phyloP scores from a whole-genome alignment of 2,329 filamentous ascomycete genomes.

The Phyllosticta citrichinensis region DNA sequence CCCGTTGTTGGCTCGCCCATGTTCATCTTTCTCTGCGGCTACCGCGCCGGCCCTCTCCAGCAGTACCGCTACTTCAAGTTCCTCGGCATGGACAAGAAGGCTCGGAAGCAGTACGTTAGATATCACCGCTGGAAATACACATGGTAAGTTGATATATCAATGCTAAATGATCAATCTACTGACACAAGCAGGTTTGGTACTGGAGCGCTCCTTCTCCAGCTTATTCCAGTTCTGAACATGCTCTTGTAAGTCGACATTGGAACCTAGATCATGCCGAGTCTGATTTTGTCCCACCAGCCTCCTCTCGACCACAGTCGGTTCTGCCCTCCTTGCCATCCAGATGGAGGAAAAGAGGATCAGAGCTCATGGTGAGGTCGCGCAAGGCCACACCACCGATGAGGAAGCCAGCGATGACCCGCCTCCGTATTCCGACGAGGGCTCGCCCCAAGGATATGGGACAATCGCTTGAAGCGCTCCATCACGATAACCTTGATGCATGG shows the following conservation, averaged over 20 bases:
- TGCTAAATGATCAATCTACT: not conserved
- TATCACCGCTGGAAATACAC: constrained; percentile 71
- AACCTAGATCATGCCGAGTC: not conserved
- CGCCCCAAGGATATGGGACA: not conserved
- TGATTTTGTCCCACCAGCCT: constrained; percentile 31
- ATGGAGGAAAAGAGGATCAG: constrained; percentile 50
- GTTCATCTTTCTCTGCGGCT: constrained; percentile 81
- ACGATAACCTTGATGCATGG: not conserved
- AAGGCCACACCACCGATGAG: not conserved
- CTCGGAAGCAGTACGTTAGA: constrained; percentile 60
- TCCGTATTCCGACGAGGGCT: not conserved
- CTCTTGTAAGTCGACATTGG: constrained; percentile 49
- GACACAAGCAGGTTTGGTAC: constrained; percentile 59
- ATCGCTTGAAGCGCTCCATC: not conserved
- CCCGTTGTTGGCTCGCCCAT: constrained; percentile 73
- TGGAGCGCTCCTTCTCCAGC: constrained; percentile 69
- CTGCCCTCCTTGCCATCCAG: constrained; percentile 75
- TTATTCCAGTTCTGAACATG: constrained; percentile 88
- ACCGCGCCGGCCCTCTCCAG: constrained; percentile 75
- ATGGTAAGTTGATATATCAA: constrained; percentile 47
- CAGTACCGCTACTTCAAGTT: constrained; percentile 88
- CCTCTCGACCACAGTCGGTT: constrained; percentile 73
- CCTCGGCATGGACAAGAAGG: constrained; percentile 60
- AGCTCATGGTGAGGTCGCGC: not conserved
- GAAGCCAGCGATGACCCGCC: not conserved